phyloP scores from a whole-genome alignment of 78 protist species.

The Speleostelium caveatum region DNA sequence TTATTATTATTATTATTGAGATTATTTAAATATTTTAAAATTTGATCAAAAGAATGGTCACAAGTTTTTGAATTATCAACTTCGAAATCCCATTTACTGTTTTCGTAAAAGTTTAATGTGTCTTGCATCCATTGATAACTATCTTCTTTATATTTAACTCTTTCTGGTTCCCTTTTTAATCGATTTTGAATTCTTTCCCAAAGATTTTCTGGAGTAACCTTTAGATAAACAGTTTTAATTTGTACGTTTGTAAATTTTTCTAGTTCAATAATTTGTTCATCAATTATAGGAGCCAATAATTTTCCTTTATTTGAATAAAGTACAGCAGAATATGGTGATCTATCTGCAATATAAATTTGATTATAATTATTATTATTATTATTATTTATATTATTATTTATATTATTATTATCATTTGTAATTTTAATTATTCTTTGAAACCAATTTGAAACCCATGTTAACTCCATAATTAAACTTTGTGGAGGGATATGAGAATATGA shows the following conservation, averaged over 20 bases:
- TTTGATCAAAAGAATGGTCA: background rate
- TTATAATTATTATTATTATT: background rate
- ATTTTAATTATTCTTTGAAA: slow-evolving; percentile 50
- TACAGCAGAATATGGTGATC: slow-evolving; percentile 80
- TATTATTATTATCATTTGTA: background rate
- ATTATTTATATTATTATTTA: background rate
- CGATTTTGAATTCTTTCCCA: slow-evolving; percentile 67
- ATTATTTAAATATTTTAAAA: background rate
- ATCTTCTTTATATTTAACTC: slow-evolving; percentile 53
- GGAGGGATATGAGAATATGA: slow-evolving; percentile 50
- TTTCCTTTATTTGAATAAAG: slow-evolving; percentile 54
- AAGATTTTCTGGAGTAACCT: slow-evolving; percentile 22
- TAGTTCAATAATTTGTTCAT: slow-evolving; percentile 62
- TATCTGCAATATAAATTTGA: slow-evolving; percentile 47
- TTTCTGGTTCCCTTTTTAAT: slow-evolving; percentile 42
- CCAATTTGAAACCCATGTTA: slow-evolving; percentile 80
- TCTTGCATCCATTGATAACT: slow-evolving; percentile 60
- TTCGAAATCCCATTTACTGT: slow-evolving; percentile 46
- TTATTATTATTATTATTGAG: background rate
- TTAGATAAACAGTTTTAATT: slow-evolving; percentile 52
- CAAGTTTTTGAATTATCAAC: slow-evolving; percentile 17
- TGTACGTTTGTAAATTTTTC: slow-evolving; percentile 39
- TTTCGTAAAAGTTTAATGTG: slow-evolving; percentile 36
- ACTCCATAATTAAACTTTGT: slow-evolving; percentile 71
- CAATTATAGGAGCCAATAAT: slow-evolving; percentile 57